Evolutionary conservation across 1,284 basidiomycete genomes (phyloP), one percentile per base, ranked within the genome.

Genomic region (Rhodotorula mucilaginosa): DNA sequence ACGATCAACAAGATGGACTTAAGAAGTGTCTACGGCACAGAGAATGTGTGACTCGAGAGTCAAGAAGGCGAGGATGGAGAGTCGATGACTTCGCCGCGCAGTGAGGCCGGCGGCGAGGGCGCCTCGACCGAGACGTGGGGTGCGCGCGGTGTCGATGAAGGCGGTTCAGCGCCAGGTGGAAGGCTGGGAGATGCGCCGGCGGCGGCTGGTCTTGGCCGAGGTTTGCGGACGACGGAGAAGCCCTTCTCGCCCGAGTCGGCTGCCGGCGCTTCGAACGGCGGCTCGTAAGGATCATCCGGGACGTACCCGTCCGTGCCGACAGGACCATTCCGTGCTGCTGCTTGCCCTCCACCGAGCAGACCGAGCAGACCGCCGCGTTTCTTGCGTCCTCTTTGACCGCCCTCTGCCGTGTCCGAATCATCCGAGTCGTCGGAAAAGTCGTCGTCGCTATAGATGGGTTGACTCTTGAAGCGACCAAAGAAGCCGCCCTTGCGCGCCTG

Each of bases 171-270:
- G 56, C 5, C 16, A 16, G 23, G 1, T 31, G 23, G 16, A n/a
- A 29, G 4, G 29, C 5, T 19, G n/a, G n/a, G 6, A 52, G 10
- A n/a, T 49, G n/a, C 46, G 31, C 23, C 26, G 39, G 23, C 39
- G 56, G 29, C 39, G 12, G 48, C 34, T 19, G 69, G 73, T 3
- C 73, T 26, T 2, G 73, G 70, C 23, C 70, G 65, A 8, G 67
- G 73, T 31, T 75, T 75, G 19, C 74, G 61, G 10, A 68, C 69
- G 51, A 75, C 74, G 19, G 69, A 70, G 68, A 75, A 75, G n/a
- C 71, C 74, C 44, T 61, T 69, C 61, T 74, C 65, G 12, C 23
- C 64, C 13, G 67, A 51, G 31, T 63, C 72, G 10, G 23, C 57
- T 16, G 65, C 51, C 2, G 16, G 44, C 46, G 59, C n/a, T 48